Evolutionary conservation across 768 basidiomycete genomes (phyloP).

Genomic region (Rhizopogon vinicolor): DNA sequence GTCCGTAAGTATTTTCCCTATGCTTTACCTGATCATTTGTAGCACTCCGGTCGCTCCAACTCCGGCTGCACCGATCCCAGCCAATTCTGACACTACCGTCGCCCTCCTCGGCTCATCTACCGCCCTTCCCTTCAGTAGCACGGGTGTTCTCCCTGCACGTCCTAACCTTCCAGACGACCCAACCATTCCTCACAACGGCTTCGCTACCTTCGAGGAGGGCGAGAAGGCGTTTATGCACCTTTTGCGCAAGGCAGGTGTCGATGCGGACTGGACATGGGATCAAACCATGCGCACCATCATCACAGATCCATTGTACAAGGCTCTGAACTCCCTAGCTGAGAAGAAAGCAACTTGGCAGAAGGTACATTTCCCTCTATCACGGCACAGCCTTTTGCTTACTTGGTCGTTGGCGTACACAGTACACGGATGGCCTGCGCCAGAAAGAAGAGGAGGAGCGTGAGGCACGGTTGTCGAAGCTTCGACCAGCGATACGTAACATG

Average conservation of each 20-base stretch:
- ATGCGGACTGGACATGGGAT: slow-evolving; percentile 96
- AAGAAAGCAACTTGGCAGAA: slow-evolving; percentile 94
- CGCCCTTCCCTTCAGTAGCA: slow-evolving; percentile 53
- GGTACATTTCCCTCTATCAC: slow-evolving; percentile 39
- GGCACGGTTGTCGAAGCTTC: slow-evolving; percentile 74
- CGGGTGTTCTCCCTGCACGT: slow-evolving; percentile 61
- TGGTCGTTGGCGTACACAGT: slow-evolving; percentile 33
- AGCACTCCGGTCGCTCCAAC: slow-evolving; percentile 36
- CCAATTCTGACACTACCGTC: slow-evolving; percentile 36
- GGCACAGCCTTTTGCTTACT: not conserved
- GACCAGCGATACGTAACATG: slow-evolving; percentile 84
- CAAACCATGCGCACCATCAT: slow-evolving; percentile 97
- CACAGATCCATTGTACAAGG: slow-evolving; percentile 96
- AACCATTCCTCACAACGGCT: slow-evolving; percentile 87
- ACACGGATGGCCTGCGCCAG: slow-evolving; percentile 66
- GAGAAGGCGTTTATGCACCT: slow-evolving; percentile 93
- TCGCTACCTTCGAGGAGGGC: slow-evolving; percentile 80
- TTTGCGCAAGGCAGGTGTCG: slow-evolving; percentile 84
- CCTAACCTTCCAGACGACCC: slow-evolving; percentile 85
- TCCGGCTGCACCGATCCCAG: slow-evolving; percentile 43
- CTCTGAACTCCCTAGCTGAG: slow-evolving; percentile 88
- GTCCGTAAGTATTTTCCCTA: not conserved
- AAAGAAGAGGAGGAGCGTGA: slow-evolving; percentile 88
- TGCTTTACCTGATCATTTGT: slow-evolving; percentile 10
- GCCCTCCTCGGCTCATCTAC: slow-evolving; percentile 50